Conservation (phyloP, 1,139 yeast species). For the Geotrichum fermentans region DNA sequence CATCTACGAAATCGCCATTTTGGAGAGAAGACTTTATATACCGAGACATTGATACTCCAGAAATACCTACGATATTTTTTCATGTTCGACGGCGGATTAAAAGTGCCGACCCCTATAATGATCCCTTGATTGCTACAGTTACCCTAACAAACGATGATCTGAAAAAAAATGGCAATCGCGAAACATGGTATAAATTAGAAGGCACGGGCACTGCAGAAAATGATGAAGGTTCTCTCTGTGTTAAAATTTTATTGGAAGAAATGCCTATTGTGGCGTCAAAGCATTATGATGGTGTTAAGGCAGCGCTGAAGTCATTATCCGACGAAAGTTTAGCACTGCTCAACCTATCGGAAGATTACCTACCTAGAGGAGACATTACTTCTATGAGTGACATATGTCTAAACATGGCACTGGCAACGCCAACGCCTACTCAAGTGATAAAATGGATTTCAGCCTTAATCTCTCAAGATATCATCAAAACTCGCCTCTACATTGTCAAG, state of each 20-base stretch:
- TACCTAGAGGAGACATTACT: constrained; percentile 10
- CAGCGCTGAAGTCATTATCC: constrained; percentile 5
- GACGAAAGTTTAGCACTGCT: constrained; percentile 11
- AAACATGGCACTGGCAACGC: constrained; percentile 47
- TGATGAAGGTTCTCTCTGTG: constrained; percentile 6
- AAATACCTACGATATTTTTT: constrained; percentile 23
- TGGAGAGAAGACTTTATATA: constrained; percentile 57
- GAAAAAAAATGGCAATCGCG: constrained; percentile 9
- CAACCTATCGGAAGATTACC: constrained; percentile 10
- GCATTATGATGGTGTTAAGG: constrained; percentile 1
- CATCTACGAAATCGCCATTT: constrained; percentile 44
- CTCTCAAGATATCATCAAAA: constrained; percentile 14
- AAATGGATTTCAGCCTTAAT: constrained; percentile 14
- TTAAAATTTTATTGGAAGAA: constrained; percentile 15
- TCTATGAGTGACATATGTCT: constrained; percentile 35
- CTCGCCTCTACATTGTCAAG: constrained; percentile 1
- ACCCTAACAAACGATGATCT: constrained; percentile 11
- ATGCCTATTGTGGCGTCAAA: constrained; percentile 7
- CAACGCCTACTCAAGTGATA: constrained; percentile 39
- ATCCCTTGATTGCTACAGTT: constrained; percentile 9
- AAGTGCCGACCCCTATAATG: background rate
- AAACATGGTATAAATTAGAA: constrained; percentile 15
- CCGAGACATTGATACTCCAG: constrained; percentile 35
- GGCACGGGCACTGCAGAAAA: background rate
- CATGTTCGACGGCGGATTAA: background rate